These are phyloP conservation scores for Chaetomium strumarium DNA, from an alignment of 2,329 filamentous ascomycete genomes.

Conservation along the genomic window DNA sequence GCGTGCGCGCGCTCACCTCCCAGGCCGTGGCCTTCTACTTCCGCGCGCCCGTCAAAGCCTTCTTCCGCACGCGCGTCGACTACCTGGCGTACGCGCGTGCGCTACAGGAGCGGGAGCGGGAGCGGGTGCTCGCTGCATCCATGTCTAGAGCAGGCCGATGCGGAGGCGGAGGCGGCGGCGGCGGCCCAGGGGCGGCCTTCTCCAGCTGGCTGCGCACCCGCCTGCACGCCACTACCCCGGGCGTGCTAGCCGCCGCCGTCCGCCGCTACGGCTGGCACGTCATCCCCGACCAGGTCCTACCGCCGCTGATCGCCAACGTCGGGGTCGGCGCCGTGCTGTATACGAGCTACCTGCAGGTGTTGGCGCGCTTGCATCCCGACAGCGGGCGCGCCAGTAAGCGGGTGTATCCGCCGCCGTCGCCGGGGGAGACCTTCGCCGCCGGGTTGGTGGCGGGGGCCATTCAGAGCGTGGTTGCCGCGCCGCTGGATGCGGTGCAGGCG, in stretches of 20 bases:
- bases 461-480: constrained; percentile 67
- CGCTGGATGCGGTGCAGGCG: constrained; percentile 69
- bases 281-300: constrained; percentile 69
- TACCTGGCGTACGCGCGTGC: constrained; percentile 59
- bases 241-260: constrained; percentile 62
- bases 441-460: constrained; percentile 63
- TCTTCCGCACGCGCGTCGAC: constrained; percentile 85
- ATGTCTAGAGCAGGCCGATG: too few relatives aligned
- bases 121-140: not conserved
- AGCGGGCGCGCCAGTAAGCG: constrained; percentile 51
- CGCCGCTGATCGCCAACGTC: constrained; percentile 68
- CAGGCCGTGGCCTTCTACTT: constrained; percentile 89
- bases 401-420: constrained; percentile 63
- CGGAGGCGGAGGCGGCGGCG: constrained; percentile 20
- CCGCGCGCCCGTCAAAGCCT: constrained; percentile 82
- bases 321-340: constrained; percentile 70
- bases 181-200: not conserved
- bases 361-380: constrained; percentile 61
- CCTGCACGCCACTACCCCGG: constrained; percentile 61
- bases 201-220: constrained; percentile 39
- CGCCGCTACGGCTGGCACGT: constrained; percentile 67
- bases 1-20: constrained; percentile 75
- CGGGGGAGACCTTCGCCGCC: constrained; percentile 59
- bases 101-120: constrained; percentile 43
- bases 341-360: constrained; percentile 66